Evolutionary conservation across 495 filamentous ascomycete genomes (phyloP), one percentile per base, ranked within the genome.

Genomic region (Hypomontagnella monticulosa): DNA sequence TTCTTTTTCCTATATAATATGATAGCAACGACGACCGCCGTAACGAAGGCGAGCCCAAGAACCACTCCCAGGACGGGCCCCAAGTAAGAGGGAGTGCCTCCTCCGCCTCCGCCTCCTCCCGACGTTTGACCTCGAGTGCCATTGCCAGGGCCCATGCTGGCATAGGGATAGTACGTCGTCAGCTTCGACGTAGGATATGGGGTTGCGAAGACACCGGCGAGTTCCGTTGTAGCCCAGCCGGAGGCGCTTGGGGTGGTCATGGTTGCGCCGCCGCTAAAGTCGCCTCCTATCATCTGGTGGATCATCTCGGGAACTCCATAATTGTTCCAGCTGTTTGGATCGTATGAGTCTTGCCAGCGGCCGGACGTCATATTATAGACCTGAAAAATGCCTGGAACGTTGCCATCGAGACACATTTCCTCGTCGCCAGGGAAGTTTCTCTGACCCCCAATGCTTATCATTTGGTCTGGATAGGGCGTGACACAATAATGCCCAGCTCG

Each of bases 391-490:
- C 51, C 51, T 3, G 63, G 57, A 11, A 12, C 8, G 5, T 86
- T 81, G 12, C 73, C 81, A 1, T 77, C 71, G 6, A 93, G 61
- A 93, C 60, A 66, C 90, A 92, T 0, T 50, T 36, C 12, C 0
- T 56, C 32, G 14, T 20, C 0, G 5, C 9, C 15, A 27, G 71
- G 79, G 4, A 57, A 32, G 1, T 67, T 30, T 4, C 70, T 71
- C 9, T 74, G 67, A 0, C 90, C 89, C 9, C 90, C 90, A n/a
- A 93, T 72, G 0, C 83, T 81, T 59, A 92, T 73, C 88, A 93
- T 91, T 66, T 90, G 85, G 66, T 92, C 87, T 2, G 89, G 87
- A 61, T 91, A 91, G 0, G 87, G 83, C 72, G 79, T 87, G 34
- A 88, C 76, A 63, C 89, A 92, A 66, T 83, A 80, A 67, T 92